Evolutionary conservation across 2,329 filamentous ascomycete species (phyloP).

Genomic region (Xylaria sp.): DNA sequence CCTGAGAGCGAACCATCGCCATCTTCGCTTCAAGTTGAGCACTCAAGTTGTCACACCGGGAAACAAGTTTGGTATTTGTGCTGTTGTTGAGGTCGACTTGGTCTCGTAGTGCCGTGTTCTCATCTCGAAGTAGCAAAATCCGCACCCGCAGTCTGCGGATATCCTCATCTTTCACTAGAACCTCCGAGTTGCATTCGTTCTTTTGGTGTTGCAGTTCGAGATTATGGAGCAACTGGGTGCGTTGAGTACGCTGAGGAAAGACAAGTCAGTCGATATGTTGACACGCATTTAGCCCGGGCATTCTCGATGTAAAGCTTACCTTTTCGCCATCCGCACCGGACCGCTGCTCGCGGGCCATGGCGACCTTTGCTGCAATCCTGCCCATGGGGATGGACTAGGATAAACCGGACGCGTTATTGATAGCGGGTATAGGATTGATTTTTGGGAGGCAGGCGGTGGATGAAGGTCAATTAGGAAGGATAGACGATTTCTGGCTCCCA

Average conservation of each 20-base stretch:
- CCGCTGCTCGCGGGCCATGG: conserved; percentile 45
- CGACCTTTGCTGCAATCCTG: conserved; percentile 44
- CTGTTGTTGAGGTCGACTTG: conserved; percentile 60
- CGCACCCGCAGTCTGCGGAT: conserved; percentile 75
- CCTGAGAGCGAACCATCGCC: conserved; percentile 58
- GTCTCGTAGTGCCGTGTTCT: conserved; percentile 75
- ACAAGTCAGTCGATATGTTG: conserved; percentile 2
- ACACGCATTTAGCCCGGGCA: neutral
- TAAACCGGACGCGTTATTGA: conserved; percentile 34
- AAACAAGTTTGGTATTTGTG: conserved; percentile 49
- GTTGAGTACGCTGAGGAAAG: conserved; percentile 57
- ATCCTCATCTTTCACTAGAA: conserved; percentile 80
- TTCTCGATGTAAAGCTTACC: conserved; percentile 44
- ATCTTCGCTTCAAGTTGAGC: conserved; percentile 58
- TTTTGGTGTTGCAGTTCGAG: conserved; percentile 78
- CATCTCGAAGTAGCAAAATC: conserved; percentile 77
- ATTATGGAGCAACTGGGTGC: conserved; percentile 59
- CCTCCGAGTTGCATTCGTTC: conserved; percentile 71
- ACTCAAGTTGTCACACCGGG: conserved; percentile 55
- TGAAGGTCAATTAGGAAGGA: neutral
- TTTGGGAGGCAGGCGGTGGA: neutral
- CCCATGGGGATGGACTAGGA: conserved; percentile 40
- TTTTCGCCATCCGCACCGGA: conserved; percentile 53
- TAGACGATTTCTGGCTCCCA: neutral
- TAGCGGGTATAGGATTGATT: neutral